Evolutionary conservation across 768 basidiomycete genomes (phyloP).

Genomic region (Botryobasidium botryosum): DNA sequence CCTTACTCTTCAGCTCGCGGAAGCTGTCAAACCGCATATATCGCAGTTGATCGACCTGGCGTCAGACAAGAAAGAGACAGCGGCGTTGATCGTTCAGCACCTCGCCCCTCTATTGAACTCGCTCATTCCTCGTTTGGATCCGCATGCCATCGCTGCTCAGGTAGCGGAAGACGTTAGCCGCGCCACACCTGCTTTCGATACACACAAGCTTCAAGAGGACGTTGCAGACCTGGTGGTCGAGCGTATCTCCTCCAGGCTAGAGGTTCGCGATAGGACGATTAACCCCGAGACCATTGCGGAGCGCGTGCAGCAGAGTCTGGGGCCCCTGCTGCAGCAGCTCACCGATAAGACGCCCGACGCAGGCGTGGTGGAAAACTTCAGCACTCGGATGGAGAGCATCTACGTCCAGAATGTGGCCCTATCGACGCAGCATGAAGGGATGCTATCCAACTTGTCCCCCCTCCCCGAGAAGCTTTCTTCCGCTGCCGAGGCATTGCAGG

Average conservation of each 20-base stretch:
- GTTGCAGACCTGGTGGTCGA: conserved; percentile 80
- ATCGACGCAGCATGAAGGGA: conserved; percentile 28
- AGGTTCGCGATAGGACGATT: conserved; percentile 45
- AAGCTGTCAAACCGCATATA: conserved; percentile 80
- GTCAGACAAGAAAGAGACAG: conserved; percentile 78
- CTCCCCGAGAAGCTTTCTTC: conserved; percentile 32
- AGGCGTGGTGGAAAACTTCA: conserved; percentile 19
- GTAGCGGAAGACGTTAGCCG: conserved; percentile 53
- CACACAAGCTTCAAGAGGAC: conserved; percentile 77
- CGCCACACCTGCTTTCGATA: conserved; percentile 58
- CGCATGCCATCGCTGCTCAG: conserved; percentile 37
- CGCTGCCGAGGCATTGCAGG: conserved; percentile 29
- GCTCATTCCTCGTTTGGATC: conserved; percentile 28
- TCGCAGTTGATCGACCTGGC: conserved; percentile 78
- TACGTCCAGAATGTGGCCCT: conserved; percentile 17
- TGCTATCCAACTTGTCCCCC: conserved; percentile 27
- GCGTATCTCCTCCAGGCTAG: conserved; percentile 61
- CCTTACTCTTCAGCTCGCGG: conserved; percentile 54
- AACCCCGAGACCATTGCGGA: conserved; percentile 10
- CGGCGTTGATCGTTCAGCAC: conserved; percentile 57
- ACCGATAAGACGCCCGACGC: conserved; percentile 25
- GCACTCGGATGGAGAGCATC: conserved; percentile 8
- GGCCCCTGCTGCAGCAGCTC: conserved; percentile 27
- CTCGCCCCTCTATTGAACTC: conserved; percentile 49
- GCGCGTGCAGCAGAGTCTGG: conserved; percentile 39